A percentile compares a stretch with the other conserved stretches of the same genome.
Evolutionary conservation across 1,284 basidiomycete species (phyloP).

Genomic region (Sporisorium reilianum): DNA sequence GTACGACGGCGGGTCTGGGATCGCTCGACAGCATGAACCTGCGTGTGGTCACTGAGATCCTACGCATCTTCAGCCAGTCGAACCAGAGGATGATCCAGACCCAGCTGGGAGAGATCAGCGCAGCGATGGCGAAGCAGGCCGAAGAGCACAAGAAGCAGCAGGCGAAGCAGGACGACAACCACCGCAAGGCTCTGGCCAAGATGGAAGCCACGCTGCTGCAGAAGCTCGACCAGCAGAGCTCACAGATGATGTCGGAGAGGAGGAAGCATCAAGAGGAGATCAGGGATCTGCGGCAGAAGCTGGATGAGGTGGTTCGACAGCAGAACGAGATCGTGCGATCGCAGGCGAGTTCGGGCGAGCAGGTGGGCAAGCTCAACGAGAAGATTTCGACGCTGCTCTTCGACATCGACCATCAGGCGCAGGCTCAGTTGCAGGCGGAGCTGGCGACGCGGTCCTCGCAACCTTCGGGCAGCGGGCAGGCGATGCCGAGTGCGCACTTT

Average conservation of each 20-base stretch:
- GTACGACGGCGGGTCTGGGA: slow-evolving; percentile 6
- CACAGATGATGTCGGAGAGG: neutral
- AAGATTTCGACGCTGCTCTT: slow-evolving; percentile 18
- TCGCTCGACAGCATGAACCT: slow-evolving; percentile 16
- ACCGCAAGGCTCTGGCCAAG: slow-evolving; percentile 6
- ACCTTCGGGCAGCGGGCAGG: neutral
- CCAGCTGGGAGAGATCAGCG: neutral
- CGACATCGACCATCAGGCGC: slow-evolving; percentile 35
- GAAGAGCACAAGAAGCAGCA: slow-evolving; percentile 3
- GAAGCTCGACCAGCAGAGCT: neutral
- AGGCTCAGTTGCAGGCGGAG: slow-evolving; percentile 22
- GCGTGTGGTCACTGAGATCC: slow-evolving; percentile 30
- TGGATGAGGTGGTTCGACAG: slow-evolving; percentile 10
- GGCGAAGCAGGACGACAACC: slow-evolving; percentile 1
- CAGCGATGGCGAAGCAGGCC: slow-evolving; percentile 4
- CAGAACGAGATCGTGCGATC: neutral
- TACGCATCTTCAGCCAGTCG: slow-evolving; percentile 32
- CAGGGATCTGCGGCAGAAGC: neutral
- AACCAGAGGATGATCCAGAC: slow-evolving; percentile 12
- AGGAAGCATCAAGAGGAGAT: slow-evolving; percentile 3
- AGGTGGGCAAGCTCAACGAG: slow-evolving; percentile 9
- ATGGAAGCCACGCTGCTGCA: slow-evolving; percentile 6
- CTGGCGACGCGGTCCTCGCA: slow-evolving; percentile 3
- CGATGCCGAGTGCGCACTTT: slow-evolving; percentile 8
- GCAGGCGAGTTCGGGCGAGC: neutral